Conservation (phyloP, 768 basidiomycete genomes). For the Cyclocybe aegerita region DNA sequence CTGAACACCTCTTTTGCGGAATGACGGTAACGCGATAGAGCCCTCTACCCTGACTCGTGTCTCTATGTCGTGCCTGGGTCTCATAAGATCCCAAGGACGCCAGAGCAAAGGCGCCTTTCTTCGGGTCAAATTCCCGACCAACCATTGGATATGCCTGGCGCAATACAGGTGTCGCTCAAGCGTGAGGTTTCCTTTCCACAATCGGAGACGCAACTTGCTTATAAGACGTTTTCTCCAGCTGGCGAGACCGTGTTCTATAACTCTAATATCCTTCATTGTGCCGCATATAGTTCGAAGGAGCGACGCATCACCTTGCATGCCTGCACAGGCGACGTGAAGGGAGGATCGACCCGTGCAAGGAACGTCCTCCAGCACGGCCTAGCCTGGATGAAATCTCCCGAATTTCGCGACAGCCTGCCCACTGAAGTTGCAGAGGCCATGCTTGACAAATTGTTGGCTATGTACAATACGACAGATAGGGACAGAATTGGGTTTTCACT, state of each 20-base stretch:
- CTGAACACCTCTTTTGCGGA: not conserved
- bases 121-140: slow-evolving; percentile 45
- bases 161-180: slow-evolving; percentile 51
- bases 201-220: not conserved
- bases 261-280: slow-evolving; percentile 77
- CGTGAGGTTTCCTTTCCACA: slow-evolving; percentile 33
- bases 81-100: slow-evolving; percentile 56
- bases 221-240: slow-evolving; percentile 31
- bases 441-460: slow-evolving; percentile 55
- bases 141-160: slow-evolving; percentile 72
- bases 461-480: slow-evolving; percentile 40
- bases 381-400: slow-evolving; percentile 60
- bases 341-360: slow-evolving; percentile 61
- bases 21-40: slow-evolving; percentile 36
- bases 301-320: slow-evolving; percentile 70
- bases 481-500: slow-evolving; percentile 11
- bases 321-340: slow-evolving; percentile 60
- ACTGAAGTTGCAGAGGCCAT: slow-evolving; percentile 48
- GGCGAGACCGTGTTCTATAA: slow-evolving; percentile 83
- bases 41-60: slow-evolving; percentile 66
- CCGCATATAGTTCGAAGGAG: slow-evolving; percentile 50
- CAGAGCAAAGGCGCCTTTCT: slow-evolving; percentile 59
- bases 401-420: slow-evolving; percentile 44
- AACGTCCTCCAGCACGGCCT: slow-evolving; percentile 78
- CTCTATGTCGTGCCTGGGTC: slow-evolving; percentile 72